Base-by-base conservation (phyloP, 2,329 filamentous ascomycete genomes). In the Penicillium sp. region DNA sequence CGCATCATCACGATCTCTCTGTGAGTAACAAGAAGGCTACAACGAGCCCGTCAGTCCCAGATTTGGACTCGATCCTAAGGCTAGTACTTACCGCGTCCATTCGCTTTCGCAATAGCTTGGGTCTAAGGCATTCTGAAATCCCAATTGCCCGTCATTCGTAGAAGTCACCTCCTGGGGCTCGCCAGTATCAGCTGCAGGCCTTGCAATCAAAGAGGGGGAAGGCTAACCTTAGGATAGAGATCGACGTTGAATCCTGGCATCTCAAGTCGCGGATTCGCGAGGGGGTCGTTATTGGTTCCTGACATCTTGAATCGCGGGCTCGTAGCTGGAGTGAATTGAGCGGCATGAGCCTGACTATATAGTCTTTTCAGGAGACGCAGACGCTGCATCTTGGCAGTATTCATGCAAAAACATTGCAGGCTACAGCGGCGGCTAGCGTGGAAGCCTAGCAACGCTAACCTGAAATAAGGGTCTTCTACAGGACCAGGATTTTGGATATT, bases 1-100 rank as follows among this genome's bases (percentile, higher is more conserved):
- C 62, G 63, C 62, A 80, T 69, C 75, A 80, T 79, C 6, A 68
- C 55, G 13, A 75, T 53, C 59, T 80, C 77, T 33, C 53, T 44
- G 10, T 50, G 14, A 11, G 39, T 44, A 23, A 39, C 8, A 7
- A 35, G 5, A 7, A 39, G 23, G 2, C 44, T 46, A 7, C 14
- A 46, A 37, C 16, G 7, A 29, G 4, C 14, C 26, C 8, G 44
- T 46, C 16, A 46, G 25, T n/a, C n/a, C 23, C 44, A 14, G 26
- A 29, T 13, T n/a, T 13, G 14, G 23, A n/a, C 14, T 9, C 23
- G 23, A 46, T 46, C 5, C 13, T 14, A 27, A 11, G 27, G 27
- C 27, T 10, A 27, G 19, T 27, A 27, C 44, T 27, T 26, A 46
- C 44, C 13, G 10, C 14, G 11, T 16, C 14, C 13, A 27, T 6